Conservation (phyloP, 2,329 filamentous ascomycete genomes). For the Leptographium lundbergii region DNA sequence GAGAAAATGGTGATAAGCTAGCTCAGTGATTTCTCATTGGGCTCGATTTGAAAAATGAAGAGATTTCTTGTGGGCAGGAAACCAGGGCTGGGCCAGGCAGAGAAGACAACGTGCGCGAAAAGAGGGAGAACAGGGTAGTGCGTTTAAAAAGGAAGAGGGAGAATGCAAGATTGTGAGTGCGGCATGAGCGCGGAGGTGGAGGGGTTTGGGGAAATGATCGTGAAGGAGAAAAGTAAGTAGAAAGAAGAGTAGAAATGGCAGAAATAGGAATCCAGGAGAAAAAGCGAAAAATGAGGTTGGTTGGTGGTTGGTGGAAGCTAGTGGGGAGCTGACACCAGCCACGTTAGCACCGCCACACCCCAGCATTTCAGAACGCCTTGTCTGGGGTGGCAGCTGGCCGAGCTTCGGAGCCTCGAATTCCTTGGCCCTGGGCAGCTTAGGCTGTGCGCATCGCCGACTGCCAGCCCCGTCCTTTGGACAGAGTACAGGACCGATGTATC, state of each 20-base stretch:
- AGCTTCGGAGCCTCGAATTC: too few relatives aligned
- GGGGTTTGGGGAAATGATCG: background rate
- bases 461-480: too few relatives aligned
- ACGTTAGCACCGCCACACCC: background rate
- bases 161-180: background rate
- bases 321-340: background rate
- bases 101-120: background rate
- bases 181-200: background rate
- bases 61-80: background rate
- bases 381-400: background rate
- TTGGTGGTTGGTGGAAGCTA: constrained; percentile 2
- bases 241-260: background rate
- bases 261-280: background rate
- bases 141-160: background rate
- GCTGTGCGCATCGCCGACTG: too few relatives aligned
- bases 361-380: background rate
- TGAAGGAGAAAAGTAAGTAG: background rate
- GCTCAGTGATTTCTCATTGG: background rate
- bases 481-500: too few relatives aligned
- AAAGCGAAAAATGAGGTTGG: background rate
- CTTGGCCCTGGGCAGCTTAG: too few relatives aligned
- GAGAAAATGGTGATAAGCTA: background rate
- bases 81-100: background rate
- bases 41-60: background rate
- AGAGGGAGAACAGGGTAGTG: background rate